Conservation (phyloP, 2,329 filamentous ascomycete genomes). For the Lasiodiplodia theobromae region DNA sequence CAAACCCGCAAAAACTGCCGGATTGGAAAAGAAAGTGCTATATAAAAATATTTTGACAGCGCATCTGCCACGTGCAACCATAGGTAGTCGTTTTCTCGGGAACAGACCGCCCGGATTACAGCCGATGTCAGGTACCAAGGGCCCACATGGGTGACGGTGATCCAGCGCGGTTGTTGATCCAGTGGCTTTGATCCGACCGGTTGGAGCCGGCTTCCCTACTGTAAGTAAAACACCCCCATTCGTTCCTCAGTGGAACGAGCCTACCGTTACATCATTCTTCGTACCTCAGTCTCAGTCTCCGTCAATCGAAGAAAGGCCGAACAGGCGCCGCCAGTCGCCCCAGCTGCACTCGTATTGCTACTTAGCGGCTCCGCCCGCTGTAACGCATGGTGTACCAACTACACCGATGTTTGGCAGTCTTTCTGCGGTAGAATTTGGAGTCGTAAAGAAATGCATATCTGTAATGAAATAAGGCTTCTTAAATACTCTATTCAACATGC, state of each 20-base stretch:
- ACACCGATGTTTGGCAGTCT: background rate
- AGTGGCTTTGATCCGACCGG: too few relatives aligned
- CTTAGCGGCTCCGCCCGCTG: background rate
- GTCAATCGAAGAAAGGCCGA: background rate
- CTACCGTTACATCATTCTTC: slow-evolving; percentile 3
- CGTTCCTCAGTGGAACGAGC: background rate
- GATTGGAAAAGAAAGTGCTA: too few relatives aligned
- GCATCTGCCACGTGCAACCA: too few relatives aligned
- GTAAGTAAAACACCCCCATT: too few relatives aligned
- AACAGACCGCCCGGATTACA: too few relatives aligned
- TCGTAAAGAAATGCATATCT: background rate
- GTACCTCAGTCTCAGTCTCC: background rate
- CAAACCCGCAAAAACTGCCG: too few relatives aligned
- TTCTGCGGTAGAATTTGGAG: background rate
- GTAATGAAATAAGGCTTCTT: background rate
- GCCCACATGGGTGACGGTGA: too few relatives aligned
- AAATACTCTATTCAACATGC: background rate
- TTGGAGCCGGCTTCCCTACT: too few relatives aligned
- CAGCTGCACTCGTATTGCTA: slow-evolving; percentile 16
- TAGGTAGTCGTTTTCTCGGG: too few relatives aligned
- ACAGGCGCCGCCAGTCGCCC: background rate
- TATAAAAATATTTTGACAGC: too few relatives aligned
- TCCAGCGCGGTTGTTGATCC: too few relatives aligned
- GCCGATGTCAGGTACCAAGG: too few relatives aligned
- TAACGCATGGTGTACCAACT: background rate